These are phyloP conservation scores for Lactuca saligna DNA, from an alignment of 129 eudicot genomes.

Conservation along the genomic window DNA sequence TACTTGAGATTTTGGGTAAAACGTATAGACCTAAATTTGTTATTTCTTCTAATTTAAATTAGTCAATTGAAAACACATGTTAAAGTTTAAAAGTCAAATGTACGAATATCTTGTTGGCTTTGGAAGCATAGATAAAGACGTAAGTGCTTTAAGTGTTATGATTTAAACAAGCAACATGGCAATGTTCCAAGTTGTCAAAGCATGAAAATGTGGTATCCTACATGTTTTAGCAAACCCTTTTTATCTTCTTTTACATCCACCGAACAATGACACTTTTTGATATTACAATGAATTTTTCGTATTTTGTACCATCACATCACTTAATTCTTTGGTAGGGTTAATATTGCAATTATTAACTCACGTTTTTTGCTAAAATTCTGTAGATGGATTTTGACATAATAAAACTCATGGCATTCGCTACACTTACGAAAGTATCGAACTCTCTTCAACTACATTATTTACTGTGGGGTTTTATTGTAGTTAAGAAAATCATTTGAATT, in stretches of 20 bases:
- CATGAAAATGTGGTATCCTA: constrained; percentile 37
- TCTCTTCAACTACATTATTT: too few relatives aligned
- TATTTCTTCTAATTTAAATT: too few relatives aligned
- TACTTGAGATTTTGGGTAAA: too few relatives aligned
- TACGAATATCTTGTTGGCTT: constrained; percentile 1
- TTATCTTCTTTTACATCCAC: constrained; percentile 6
- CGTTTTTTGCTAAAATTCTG: neutral
- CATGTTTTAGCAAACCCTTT: constrained; percentile 27
- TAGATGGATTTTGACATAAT: neutral
- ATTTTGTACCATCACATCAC: constrained; percentile 24
- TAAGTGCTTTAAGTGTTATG: constrained; percentile 16
- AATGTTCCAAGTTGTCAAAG: constrained; percentile 30
- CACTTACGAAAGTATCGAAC: neutral
- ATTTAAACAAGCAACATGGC: constrained; percentile 36
- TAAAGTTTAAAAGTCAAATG: constrained; percentile 6
- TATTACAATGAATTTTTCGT: constrained; percentile 18
- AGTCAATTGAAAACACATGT: neutral
- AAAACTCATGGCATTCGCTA: neutral
- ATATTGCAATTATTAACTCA: constrained; percentile 8
- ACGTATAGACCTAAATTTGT: too few relatives aligned
- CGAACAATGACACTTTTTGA: neutral
- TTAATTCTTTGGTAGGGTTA: constrained; percentile 22
- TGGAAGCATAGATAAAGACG: constrained; percentile 26
- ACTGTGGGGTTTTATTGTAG: too few relatives aligned
- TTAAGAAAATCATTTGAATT: too few relatives aligned